These are phyloP conservation scores for Paramecium tetraurelia DNA, from an alignment of 73 alveolate genomes.

Conservation along the genomic window DNA sequence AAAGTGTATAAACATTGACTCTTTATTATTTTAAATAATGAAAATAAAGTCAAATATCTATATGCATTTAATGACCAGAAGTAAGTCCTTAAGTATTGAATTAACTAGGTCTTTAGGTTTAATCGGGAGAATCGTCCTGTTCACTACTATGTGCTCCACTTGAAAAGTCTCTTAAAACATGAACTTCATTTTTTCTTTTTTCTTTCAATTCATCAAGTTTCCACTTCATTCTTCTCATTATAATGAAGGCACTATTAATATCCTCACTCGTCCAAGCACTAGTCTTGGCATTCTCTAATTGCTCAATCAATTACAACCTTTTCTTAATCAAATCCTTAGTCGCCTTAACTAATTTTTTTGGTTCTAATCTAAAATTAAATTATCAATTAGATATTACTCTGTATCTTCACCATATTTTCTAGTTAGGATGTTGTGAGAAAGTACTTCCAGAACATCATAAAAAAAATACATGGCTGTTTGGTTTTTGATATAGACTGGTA, in stretches of 20 bases:
- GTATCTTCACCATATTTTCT: conserved; percentile 45
- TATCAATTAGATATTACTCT: not conserved
- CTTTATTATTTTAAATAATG: not conserved
- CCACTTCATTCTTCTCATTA: conserved; percentile 27
- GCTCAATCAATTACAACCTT: not conserved
- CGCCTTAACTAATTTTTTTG: conserved; percentile 15
- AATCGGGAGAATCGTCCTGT: not conserved
- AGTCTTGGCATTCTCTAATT: not conserved
- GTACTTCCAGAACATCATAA: conserved; percentile 33
- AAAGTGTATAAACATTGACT: not conserved
- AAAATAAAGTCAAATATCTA: not conserved
- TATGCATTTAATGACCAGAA: not conserved
- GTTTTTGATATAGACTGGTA: not conserved
- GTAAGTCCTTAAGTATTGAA: not conserved
- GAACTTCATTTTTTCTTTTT: conserved; percentile 1
- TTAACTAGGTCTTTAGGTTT: not conserved
- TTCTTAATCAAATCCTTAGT: conserved; percentile 2
- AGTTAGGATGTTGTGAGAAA: not conserved
- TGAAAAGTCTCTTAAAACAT: not conserved
- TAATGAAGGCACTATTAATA: not conserved
- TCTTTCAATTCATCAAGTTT: not conserved
- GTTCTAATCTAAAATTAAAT: not conserved
- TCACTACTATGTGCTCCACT: not conserved
- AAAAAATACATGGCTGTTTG: not conserved
- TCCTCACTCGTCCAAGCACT: not conserved